phyloP scores from a whole-genome alignment of 805 yeast species.

The Schwanniomyces vanrijiae region DNA sequence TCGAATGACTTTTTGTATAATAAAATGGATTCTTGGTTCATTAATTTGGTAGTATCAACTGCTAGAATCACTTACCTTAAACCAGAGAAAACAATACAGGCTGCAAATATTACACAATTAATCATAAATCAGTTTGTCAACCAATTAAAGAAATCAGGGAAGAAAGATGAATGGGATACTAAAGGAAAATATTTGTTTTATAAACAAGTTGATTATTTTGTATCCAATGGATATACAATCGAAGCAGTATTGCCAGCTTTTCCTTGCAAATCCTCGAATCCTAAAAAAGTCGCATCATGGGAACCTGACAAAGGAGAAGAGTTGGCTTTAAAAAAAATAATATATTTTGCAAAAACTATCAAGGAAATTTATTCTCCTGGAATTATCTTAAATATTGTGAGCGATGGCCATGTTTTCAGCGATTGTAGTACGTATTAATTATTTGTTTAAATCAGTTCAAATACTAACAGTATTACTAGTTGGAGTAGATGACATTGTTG shows the following conservation, averaged over 20 bases:
- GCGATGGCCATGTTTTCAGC: slow-evolving; percentile 66
- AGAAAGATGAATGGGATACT: slow-evolving; percentile 49
- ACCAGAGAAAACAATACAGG: slow-evolving; percentile 1
- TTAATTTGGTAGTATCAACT: slow-evolving; percentile 23
- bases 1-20: slow-evolving; percentile 22
- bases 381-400: slow-evolving; percentile 53
- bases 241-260: slow-evolving; percentile 65
- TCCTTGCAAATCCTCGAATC: slow-evolving; percentile 64
- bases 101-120: slow-evolving; percentile 10
- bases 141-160: slow-evolving; percentile 46
- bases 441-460: slow-evolving; percentile 2
- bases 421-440: slow-evolving; percentile 39
- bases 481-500: slow-evolving; percentile 58
- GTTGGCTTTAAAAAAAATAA: slow-evolving; percentile 32
- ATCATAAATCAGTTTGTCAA: slow-evolving; percentile 45
- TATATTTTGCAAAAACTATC: slow-evolving; percentile 28
- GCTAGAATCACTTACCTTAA: slow-evolving; percentile 13
- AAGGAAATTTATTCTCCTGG: slow-evolving; percentile 52
- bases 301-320: slow-evolving; percentile 55
- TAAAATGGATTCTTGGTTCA: slow-evolving; percentile 34
- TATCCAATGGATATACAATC: slow-evolving; percentile 45
- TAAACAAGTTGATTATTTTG: slow-evolving; percentile 45
- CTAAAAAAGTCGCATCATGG: slow-evolving; percentile 47
- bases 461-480: slow-evolving; percentile 17
- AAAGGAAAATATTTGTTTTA: slow-evolving; percentile 47